phyloP scores from a whole-genome alignment of 2,329 filamentous ascomycete genomes.

The Botrytis paeoniae region DNA sequence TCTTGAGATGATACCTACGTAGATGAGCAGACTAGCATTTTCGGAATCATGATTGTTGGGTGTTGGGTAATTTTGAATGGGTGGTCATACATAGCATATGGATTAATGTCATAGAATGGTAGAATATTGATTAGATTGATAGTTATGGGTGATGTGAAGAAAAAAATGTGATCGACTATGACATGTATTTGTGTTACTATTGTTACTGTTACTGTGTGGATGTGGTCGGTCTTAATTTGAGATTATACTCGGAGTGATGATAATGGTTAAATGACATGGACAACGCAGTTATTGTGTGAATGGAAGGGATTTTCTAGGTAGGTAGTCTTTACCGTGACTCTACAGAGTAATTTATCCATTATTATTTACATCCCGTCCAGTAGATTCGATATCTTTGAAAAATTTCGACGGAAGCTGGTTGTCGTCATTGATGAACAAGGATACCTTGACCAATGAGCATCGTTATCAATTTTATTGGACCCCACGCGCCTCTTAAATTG shows the following conservation, averaged over 20 bases:
- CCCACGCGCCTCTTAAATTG: slow-evolving; percentile 10
- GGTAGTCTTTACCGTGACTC: not conserved
- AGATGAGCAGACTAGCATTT: slow-evolving; percentile 1
- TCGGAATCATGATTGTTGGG: slow-evolving; percentile 3
- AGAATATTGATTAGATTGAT: not conserved
- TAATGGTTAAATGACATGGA: not conserved
- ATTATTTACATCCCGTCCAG: not conserved
- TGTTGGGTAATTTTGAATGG: not conserved
- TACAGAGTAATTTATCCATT: not conserved
- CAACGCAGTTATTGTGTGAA: not conserved
- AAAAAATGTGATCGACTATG: not conserved
- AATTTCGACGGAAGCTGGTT: not conserved
- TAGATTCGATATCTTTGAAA: not conserved
- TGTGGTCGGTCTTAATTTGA: not conserved
- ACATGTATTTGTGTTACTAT: not conserved
- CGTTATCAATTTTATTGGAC: not conserved
- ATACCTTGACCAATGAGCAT: slow-evolving; percentile 14
- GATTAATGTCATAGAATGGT: not conserved
- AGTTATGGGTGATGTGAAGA: not conserved
- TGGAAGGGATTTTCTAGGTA: not conserved
- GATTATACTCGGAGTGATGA: not conserved
- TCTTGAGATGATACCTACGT: slow-evolving; percentile 6
- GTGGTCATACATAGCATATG: slow-evolving; percentile 3
- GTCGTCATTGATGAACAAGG: slow-evolving; percentile 12
- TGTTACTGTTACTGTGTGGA: not conserved